Evolutionary conservation across 2,329 filamentous ascomycete species (phyloP).

Genomic region (Tolypocladium sp.): DNA sequence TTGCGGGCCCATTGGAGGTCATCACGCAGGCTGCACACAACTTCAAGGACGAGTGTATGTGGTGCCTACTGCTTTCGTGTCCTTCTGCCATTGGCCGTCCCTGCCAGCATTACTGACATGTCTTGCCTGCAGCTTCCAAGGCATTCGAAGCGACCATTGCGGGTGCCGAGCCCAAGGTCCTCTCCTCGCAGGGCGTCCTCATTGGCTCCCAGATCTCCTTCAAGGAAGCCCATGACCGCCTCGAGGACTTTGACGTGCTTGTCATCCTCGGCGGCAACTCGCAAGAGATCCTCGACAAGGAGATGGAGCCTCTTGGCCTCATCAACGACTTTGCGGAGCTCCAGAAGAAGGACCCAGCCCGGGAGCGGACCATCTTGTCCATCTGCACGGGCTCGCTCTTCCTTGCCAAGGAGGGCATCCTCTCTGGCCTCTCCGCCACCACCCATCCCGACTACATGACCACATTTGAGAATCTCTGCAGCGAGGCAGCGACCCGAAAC

Average conservation of each 20-base stretch:
- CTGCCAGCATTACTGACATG: slow-evolving; percentile 2
- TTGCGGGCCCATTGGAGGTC: slow-evolving; percentile 45
- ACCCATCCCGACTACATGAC: slow-evolving; percentile 76
- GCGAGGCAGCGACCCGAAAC: slow-evolving; percentile 60
- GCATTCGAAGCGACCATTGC: slow-evolving; percentile 52
- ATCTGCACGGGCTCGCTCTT: slow-evolving; percentile 74
- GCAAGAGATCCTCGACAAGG: slow-evolving; percentile 55
- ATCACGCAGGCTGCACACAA: slow-evolving; percentile 43
- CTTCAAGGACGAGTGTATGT: slow-evolving; percentile 39
- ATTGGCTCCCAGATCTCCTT: slow-evolving; percentile 68
- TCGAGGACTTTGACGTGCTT: slow-evolving; percentile 71
- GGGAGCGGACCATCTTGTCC: slow-evolving; percentile 73
- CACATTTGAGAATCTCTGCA: slow-evolving; percentile 73
- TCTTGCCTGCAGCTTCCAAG: slow-evolving; percentile 33
- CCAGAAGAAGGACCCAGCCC: slow-evolving; percentile 68
- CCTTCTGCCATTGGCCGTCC: background rate
- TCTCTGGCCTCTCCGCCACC: slow-evolving; percentile 71
- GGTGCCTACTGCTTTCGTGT: no score
- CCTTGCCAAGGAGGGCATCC: slow-evolving; percentile 66
- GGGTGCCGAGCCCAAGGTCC: slow-evolving; percentile 41
- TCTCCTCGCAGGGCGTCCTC: slow-evolving; percentile 55
- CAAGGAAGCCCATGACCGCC: slow-evolving; percentile 66
- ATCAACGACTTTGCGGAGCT: slow-evolving; percentile 71
- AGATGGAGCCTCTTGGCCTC: slow-evolving; percentile 59
- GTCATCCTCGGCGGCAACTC: slow-evolving; percentile 66